Conservation (phyloP, 2,329 filamentous ascomycete genomes). For the Knufia fluminis region DNA sequence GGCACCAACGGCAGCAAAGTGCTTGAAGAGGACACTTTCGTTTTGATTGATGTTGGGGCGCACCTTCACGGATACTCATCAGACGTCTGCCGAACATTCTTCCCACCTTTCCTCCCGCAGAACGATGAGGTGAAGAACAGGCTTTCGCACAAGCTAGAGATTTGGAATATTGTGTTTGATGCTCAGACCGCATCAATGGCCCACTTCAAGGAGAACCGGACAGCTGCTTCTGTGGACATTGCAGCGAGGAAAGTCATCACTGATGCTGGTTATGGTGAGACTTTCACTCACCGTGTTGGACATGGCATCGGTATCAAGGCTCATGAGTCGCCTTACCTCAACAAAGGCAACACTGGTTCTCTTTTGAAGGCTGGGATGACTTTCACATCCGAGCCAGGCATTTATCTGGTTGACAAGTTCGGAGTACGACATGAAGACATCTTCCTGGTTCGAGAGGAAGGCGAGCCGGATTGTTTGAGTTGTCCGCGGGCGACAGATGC, state of each 20-base stretch:
- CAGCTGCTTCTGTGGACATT: conserved; percentile 52
- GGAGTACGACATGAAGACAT: conserved; percentile 56
- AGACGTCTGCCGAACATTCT: conserved; percentile 56
- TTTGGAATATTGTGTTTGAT: conserved; percentile 54
- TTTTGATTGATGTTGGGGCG: conserved; percentile 55
- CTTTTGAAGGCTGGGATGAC: conserved; percentile 49
- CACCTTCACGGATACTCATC: conserved; percentile 56
- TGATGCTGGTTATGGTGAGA: conserved; percentile 48
- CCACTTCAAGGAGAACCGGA: conserved; percentile 43
- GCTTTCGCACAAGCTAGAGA: conserved; percentile 23
- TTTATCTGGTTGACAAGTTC: conserved; percentile 52
- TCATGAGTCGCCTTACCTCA: conserved; percentile 56
- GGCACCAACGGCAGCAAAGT: conserved; percentile 39
- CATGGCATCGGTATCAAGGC: conserved; percentile 60
- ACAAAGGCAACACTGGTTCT: conserved; percentile 48
- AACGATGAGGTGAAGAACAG: not conserved
- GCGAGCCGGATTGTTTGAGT: conserved; percentile 47
- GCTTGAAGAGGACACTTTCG: conserved; percentile 46
- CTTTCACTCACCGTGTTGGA: conserved; percentile 54
- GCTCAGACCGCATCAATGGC: conserved; percentile 49
- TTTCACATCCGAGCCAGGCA: conserved; percentile 55
- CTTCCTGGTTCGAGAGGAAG: conserved; percentile 43
- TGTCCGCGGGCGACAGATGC: conserved; percentile 44
- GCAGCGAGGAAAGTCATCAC: conserved; percentile 51
- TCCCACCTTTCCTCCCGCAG: conserved; percentile 23